A percentile compares a stretch with the other conserved stretches of the same genome.
These are phyloP conservation scores for Huntiella bhutanensis DNA, from an alignment of 2,329 filamentous ascomycete species.

Conservation along the genomic window DNA sequence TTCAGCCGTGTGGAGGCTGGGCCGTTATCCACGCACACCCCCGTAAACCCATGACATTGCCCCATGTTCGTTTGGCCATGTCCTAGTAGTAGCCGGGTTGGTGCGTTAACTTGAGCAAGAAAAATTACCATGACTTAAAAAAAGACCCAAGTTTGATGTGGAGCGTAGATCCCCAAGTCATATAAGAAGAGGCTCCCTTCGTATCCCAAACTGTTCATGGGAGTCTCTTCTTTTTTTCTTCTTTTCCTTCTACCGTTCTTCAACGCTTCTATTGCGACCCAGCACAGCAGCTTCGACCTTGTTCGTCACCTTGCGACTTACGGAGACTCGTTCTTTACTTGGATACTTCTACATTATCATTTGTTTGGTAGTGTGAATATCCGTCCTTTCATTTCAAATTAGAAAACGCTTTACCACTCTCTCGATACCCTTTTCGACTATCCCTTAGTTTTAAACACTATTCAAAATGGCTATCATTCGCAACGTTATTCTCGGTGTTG, in stretches of 20 bases:
- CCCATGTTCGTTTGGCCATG: neutral
- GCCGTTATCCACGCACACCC: neutral
- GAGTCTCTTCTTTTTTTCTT: too few species aligned
- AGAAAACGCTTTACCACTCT: neutral
- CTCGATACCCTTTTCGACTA: neutral
- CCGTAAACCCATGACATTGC: neutral
- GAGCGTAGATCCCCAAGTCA: too few species aligned
- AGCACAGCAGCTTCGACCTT: neutral
- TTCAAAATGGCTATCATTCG: slow-evolving; percentile 5
- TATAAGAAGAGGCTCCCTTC: too few species aligned
- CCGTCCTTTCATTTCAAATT: neutral
- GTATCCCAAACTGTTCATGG: too few species aligned
- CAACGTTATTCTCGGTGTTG: slow-evolving; percentile 6
- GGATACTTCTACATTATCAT: neutral
- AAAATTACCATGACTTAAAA: neutral
- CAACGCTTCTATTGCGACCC: neutral
- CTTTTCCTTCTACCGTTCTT: neutral
- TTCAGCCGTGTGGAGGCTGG: neutral
- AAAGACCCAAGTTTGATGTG: too few species aligned
- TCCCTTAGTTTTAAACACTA: neutral
- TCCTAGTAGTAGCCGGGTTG: neutral
- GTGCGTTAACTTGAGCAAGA: neutral
- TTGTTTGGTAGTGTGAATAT: neutral
- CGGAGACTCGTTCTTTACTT: neutral
- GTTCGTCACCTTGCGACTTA: neutral